Evolutionary conservation across 2,329 filamentous ascomycete species (phyloP).

Genomic region (Falciphora oryzae): DNA sequence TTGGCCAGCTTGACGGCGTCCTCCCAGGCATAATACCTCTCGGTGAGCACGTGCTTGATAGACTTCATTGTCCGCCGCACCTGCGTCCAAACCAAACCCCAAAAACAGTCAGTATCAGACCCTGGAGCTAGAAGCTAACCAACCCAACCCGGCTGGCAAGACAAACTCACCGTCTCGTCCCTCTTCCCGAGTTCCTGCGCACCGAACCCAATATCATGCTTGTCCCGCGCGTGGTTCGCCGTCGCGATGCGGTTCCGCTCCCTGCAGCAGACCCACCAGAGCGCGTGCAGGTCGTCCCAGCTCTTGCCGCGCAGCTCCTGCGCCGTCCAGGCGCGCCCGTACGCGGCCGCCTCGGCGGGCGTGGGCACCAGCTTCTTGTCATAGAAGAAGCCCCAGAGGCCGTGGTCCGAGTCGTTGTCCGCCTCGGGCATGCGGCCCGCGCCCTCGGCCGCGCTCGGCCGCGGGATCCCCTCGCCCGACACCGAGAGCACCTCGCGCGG

Average conservation of each 20-base stretch:
- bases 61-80: slow-evolving; percentile 69
- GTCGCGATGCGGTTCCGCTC: slow-evolving; percentile 90
- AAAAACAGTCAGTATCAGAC: slow-evolving; percentile 12
- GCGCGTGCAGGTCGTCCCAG: slow-evolving; percentile 84
- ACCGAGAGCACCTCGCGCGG: slow-evolving; percentile 69
- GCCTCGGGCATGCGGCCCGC: slow-evolving; percentile 49
- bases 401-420: slow-evolving; percentile 66
- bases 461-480: slow-evolving; percentile 64
- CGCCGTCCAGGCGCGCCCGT: slow-evolving; percentile 79
- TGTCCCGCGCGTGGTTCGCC: slow-evolving; percentile 60
- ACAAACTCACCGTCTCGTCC: slow-evolving; percentile 56
- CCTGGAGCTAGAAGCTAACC: too few species aligned
- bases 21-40: slow-evolving; percentile 84
- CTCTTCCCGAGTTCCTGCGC: slow-evolving; percentile 59
- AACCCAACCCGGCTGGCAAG: too few species aligned
- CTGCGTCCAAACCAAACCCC: slow-evolving; percentile 36
- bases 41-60: slow-evolving; percentile 81
- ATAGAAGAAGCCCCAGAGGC: slow-evolving; percentile 89
- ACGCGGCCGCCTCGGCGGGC: slow-evolving; percentile 62
- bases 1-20: slow-evolving; percentile 64
- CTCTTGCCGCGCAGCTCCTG: slow-evolving; percentile 83
- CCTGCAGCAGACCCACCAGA: slow-evolving; percentile 93
- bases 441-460: slow-evolving; percentile 45
- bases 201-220: slow-evolving; percentile 68
- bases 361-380: slow-evolving; percentile 61